Base-by-base conservation (phyloP, 257 asterid species). In the Solanum pimpinellifolium region DNA sequence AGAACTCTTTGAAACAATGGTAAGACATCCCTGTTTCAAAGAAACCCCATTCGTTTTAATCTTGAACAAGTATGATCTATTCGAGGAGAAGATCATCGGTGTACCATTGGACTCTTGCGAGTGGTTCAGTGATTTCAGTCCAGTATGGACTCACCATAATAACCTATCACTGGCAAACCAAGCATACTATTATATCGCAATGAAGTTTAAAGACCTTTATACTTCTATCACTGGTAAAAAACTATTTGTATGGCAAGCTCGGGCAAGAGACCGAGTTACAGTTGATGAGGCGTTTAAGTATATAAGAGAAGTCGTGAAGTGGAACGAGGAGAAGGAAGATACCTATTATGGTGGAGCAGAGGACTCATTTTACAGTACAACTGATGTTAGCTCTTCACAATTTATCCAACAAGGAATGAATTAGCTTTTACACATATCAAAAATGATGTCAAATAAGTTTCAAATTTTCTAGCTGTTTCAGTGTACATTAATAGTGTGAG, bases 51-150 rank as follows among this genome's bases (percentile, higher is more conserved):
- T 89, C 41, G 91, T 85, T 69, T 75, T 90, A 15, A 59, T 90
- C 42, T 85, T 91, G 35, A 91, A 89, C 41, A 87, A 90, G 75
- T 91, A 86, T 44, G 91, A 90, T 84, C 68, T 90, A 27, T 88
- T 90, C 9, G 91, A 87, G 83, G 60, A 76, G 35, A n/a, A 76
- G 60, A 15, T 52, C 2, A 9, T 49, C 12, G 42, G 33, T 18
- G 76, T 37, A 21, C 83, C 74, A 8, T n/a, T 87, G 27, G 49
- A 68, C 25, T 66, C 83, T 27, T 87, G 86, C 44, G 44, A 66
- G 86, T 87, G 89, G 89, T 87, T 87, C 39, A 33, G 81, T 0
- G 87, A 87, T 83, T 87, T 87, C 33, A 69, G 86, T 72, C 65
- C 87, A 21, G 49, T 82, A 59, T 31, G 42, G 25, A 49, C 87